A percentile compares a stretch with the other conserved stretches of the same genome.
Evolutionary conservation across 1,139 yeast genomes (phyloP).

Genomic region (Blastobotrys elegans): DNA sequence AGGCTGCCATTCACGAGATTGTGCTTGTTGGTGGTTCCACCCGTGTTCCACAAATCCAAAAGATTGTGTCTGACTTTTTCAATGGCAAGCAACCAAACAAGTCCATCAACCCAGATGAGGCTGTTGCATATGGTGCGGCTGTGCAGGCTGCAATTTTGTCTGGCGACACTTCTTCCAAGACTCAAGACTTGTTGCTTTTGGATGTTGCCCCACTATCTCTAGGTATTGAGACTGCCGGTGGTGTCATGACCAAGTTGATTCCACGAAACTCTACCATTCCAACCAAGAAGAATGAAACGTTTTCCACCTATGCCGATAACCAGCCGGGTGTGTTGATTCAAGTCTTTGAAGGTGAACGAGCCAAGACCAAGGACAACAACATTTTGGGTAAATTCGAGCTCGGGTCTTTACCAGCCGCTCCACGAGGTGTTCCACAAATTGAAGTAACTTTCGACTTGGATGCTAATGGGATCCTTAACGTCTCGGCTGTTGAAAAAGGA

Average conservation of each 20-base stretch:
- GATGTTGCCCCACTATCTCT: conserved; percentile 93
- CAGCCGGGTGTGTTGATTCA: conserved; percentile 96
- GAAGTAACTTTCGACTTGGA: conserved; percentile 92
- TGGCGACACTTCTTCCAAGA: conserved; percentile 73
- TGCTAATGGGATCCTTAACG: conserved; percentile 94
- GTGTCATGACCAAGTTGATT: conserved; percentile 95
- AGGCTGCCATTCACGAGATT: conserved; percentile 81
- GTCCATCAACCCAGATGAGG: conserved; percentile 97
- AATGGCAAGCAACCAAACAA: conserved; percentile 91
- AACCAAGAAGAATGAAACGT: conserved; percentile 86
- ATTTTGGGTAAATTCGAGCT: conserved; percentile 92
- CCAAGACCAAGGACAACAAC: conserved; percentile 93
- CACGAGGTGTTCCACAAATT: conserved; percentile 96
- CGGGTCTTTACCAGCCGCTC: conserved; percentile 95
- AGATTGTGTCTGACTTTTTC: conserved; percentile 81
- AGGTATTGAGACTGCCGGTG: conserved; percentile 97
- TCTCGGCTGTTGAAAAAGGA: conserved; percentile 89
- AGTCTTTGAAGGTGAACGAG: conserved; percentile 97
- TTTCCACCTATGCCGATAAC: conserved; percentile 94
- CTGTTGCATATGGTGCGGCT: conserved; percentile 97
- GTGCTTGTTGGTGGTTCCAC: conserved; percentile 97
- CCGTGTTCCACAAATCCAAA: conserved; percentile 98
- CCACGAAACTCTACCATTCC: conserved; percentile 97
- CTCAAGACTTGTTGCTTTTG: conserved; percentile 79
- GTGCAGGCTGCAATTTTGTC: conserved; percentile 95